Percentiles rank a stretch among this genome's conserved stretches.
These are phyloP conservation scores for Phaeophleospora eucalypticola DNA, from an alignment of 2,329 filamentous ascomycete genomes.

Conservation along the genomic window DNA sequence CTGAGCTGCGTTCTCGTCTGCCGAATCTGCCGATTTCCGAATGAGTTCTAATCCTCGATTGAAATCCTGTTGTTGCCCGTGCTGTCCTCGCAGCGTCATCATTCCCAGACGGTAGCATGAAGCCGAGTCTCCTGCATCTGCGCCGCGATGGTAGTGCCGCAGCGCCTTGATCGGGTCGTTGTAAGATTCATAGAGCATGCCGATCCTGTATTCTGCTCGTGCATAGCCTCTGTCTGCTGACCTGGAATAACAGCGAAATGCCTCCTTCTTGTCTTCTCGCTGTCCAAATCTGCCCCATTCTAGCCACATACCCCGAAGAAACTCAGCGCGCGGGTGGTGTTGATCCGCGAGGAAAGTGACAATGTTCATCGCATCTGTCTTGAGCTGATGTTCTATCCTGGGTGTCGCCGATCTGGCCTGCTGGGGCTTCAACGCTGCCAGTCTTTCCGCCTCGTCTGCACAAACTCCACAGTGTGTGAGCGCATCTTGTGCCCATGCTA, in stretches of 20 bases:
- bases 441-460: conserved; percentile 68
- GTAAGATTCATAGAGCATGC: conserved; percentile 95
- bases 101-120: conserved; percentile 85
- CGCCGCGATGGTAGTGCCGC: conserved; percentile 80
- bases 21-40: conserved; percentile 72
- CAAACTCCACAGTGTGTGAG: conserved; percentile 83
- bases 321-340: conserved; percentile 87
- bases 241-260: conserved; percentile 78
- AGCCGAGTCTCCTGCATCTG: conserved; percentile 78
- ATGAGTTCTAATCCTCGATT: conserved; percentile 76
- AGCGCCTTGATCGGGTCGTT: conserved; percentile 90
- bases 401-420: conserved; percentile 69
- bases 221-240: conserved; percentile 84
- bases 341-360: conserved; percentile 86
- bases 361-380: conserved; percentile 85
- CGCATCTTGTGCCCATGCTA: conserved; percentile 93
- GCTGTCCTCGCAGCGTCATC: conserved; percentile 94
- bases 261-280: conserved; percentile 89
- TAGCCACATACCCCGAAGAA: conserved; percentile 92
- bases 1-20: conserved; percentile 94
- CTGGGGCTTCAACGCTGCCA: conserved; percentile 46
- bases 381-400: conserved; percentile 80
- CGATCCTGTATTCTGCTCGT: conserved; percentile 91
- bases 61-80: conserved; percentile 81
- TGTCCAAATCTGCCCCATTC: conserved; percentile 96